A percentile compares a stretch with the other conserved stretches of the same genome.
Evolutionary conservation across 1,139 yeast genomes (phyloP).

Genomic region (Saccharomyces hybrid): DNA sequence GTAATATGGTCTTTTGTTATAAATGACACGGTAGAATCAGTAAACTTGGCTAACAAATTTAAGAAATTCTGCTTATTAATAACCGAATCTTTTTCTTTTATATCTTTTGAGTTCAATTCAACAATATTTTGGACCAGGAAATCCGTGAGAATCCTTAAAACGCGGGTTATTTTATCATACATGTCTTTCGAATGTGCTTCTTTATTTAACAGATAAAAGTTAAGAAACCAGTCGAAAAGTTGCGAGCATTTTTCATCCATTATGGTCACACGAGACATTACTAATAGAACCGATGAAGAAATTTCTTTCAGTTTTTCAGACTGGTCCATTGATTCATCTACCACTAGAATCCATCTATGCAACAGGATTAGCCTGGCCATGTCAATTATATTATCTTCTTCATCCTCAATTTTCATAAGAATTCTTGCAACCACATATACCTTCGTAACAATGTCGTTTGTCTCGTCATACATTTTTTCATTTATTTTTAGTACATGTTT

Average conservation of each 20-base stretch:
- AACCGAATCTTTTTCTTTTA: conserved; percentile 16
- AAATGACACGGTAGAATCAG: conserved; percentile 43
- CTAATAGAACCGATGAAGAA: conserved; percentile 23
- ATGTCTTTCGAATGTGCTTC: conserved; percentile 21
- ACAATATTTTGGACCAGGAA: conserved; percentile 28
- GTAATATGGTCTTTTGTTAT: conserved; percentile 59
- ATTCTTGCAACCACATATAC: conserved; percentile 44
- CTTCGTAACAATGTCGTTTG: conserved; percentile 33
- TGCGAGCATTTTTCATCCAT: conserved; percentile 35
- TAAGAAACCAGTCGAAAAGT: conserved; percentile 40
- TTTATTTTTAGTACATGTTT: conserved; percentile 53
- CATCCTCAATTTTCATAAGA: conserved; percentile 56
- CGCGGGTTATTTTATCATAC: conserved; percentile 18
- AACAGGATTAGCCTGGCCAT: conserved; percentile 38
- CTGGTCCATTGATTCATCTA: conserved; percentile 11
- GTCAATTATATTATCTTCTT: conserved; percentile 52
- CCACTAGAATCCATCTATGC: conserved; percentile 40
- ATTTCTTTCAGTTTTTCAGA: conserved; percentile 15
- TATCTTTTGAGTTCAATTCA: conserved; percentile 23
- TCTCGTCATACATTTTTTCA: conserved; percentile 41
- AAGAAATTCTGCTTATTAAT: conserved; percentile 34
- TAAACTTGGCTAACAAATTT: conserved; percentile 46
- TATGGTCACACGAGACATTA: conserved; percentile 37
- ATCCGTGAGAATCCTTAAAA: conserved; percentile 25
- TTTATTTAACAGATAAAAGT: conserved; percentile 35